A percentile compares a stretch with the other conserved stretches of the same genome.
phyloP scores from a whole-genome alignment of 164 flowering plant species.

The Akebia trifoliata region DNA sequence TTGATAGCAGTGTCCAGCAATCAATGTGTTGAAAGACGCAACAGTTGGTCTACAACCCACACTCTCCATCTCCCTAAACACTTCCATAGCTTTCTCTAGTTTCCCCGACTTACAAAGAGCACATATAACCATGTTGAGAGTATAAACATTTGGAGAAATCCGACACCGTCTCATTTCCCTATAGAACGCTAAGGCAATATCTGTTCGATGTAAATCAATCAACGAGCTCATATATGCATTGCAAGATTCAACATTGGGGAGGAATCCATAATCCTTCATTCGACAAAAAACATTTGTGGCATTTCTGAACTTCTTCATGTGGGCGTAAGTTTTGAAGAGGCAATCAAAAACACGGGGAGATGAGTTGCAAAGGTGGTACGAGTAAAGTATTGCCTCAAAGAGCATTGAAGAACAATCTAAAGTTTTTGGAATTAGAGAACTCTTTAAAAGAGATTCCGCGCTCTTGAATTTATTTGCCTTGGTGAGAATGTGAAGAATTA shows the following conservation, averaged over 20 bases:
- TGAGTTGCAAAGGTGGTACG: slow-evolving; percentile 71
- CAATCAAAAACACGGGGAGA: slow-evolving; percentile 74
- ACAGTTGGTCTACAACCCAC: slow-evolving; percentile 55
- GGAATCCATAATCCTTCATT: slow-evolving; percentile 84
- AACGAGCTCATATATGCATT: slow-evolving; percentile 71
- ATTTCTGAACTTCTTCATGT: slow-evolving; percentile 66
- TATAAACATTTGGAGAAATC: slow-evolving; percentile 69
- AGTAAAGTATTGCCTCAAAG: slow-evolving; percentile 58
- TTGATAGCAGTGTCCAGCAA: slow-evolving; percentile 55
- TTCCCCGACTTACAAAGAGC: slow-evolving; percentile 60
- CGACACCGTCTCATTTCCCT: slow-evolving; percentile 48
- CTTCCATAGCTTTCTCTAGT: slow-evolving; percentile 59
- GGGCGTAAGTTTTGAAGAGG: slow-evolving; percentile 73
- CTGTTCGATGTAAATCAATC: slow-evolving; percentile 42
- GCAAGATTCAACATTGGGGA: slow-evolving; percentile 73
- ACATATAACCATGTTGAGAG: slow-evolving; percentile 66
- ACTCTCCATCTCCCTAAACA: slow-evolving; percentile 52
- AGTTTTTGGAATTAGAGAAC: slow-evolving; percentile 23
- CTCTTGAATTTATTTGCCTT: slow-evolving; percentile 58
- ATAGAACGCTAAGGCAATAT: slow-evolving; percentile 60
- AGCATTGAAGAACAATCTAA: slow-evolving; percentile 41
- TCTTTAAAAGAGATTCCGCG: slow-evolving; percentile 56
- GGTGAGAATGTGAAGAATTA: slow-evolving; percentile 72
- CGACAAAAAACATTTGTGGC: slow-evolving; percentile 54
- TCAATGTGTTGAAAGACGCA: slow-evolving; percentile 65